Evolutionary conservation across 805 yeast species (phyloP).

Genomic region (Zygosaccharomyces gambellarensis): DNA sequence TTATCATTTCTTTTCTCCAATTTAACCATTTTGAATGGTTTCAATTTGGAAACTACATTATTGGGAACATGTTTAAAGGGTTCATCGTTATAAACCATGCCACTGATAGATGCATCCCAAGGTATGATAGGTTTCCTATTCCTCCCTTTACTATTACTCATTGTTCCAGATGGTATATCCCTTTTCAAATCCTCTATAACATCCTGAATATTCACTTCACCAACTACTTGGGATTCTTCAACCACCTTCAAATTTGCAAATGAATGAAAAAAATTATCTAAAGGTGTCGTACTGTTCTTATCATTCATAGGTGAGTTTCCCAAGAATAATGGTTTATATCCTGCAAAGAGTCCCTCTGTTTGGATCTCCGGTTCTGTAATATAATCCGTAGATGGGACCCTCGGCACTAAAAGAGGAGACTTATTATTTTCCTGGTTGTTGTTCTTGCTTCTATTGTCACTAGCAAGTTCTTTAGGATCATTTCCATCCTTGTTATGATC

Average conservation of each 20-base stretch:
- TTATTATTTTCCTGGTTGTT: neutral
- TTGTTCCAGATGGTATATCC: slow-evolving; percentile 9
- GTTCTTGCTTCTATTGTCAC: neutral
- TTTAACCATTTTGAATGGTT: slow-evolving; percentile 45
- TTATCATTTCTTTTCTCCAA: slow-evolving; percentile 77
- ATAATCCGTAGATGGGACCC: slow-evolving; percentile 29
- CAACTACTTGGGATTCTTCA: slow-evolving; percentile 9
- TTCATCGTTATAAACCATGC: slow-evolving; percentile 33
- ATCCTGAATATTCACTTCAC: slow-evolving; percentile 19
- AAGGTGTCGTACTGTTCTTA: slow-evolving; percentile 6
- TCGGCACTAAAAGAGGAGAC: slow-evolving; percentile 23
- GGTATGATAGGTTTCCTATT: slow-evolving; percentile 33
- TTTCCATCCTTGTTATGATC: neutral
- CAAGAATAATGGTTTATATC: slow-evolving; percentile 42
- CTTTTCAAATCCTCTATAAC: slow-evolving; percentile 19
- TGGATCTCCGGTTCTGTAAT: slow-evolving; percentile 27
- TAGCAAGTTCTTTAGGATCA: too few species aligned
- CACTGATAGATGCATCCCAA: slow-evolving; percentile 40
- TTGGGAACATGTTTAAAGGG: slow-evolving; percentile 37
- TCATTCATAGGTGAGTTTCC: slow-evolving; percentile 32
- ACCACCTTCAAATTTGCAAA: slow-evolving; percentile 18
- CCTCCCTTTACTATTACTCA: slow-evolving; percentile 7
- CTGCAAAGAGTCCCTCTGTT: slow-evolving; percentile 42
- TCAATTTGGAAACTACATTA: slow-evolving; percentile 33
- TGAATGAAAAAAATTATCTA: slow-evolving; percentile 22